Base-by-base conservation (phyloP, 2,329 filamentous ascomycete genomes). In the Calonectria leucothoes region DNA sequence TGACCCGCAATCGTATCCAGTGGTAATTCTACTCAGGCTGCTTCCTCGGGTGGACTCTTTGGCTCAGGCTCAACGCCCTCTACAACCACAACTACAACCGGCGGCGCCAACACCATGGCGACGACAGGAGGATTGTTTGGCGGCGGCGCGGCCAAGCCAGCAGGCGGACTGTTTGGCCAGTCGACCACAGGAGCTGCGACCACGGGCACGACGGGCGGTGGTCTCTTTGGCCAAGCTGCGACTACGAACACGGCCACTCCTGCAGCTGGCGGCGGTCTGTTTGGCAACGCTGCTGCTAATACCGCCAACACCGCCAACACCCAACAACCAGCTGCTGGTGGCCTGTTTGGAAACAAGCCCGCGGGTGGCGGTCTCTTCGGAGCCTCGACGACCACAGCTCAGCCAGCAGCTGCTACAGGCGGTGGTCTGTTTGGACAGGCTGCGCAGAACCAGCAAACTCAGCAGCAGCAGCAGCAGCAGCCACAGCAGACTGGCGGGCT, bases 21-120 rank as follows among this genome's bases (percentile, higher is more conserved):
- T 68, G 76, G 77, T 49, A 68, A 77, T 23, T 66, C 81, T 65
- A 75, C 81, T 20, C 81, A 85, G 70, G 81, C 84, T 63, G 78
- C 85, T 37, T 81, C 83, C 48, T 73, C 84, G 25, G 81, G 82
- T 17, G 82, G 82, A 63, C 81, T 87, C 20, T 86, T 87, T 73
- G 84, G 85, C 61, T 82, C 83, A 52, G 73, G 76, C 65, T 75
- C 78, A 31, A 76, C 80, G 31, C 75, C 79, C 64, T 76, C 76
- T 31, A 72, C 79, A 42, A 75, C 77, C 37, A 74, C 81, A 73
- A 82, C 78, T 25, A 77, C 82, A 17, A 72, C 81, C 39, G 66
- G 77, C 72, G 75, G 82, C 20, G 75, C 80, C 72, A 75, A 76
- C 81, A 79, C 67, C 69, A 85, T 86, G 79, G 82, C 85, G 59